Evolutionary conservation across 2,329 filamentous ascomycete species (phyloP).

Genomic region (Botrytis elliptica): DNA sequence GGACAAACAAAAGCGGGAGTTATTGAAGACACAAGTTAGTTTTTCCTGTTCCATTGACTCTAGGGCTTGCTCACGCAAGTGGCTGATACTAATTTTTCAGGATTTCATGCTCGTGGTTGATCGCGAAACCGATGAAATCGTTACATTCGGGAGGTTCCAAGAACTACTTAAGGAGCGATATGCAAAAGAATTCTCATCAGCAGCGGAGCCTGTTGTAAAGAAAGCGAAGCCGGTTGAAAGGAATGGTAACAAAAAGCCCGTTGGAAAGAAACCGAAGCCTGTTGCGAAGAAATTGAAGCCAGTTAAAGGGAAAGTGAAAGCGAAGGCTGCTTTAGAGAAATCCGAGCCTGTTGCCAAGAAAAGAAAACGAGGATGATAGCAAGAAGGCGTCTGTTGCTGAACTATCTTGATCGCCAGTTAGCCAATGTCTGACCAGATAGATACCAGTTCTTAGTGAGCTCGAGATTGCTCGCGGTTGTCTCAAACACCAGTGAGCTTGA

Average conservation of each 20-base stretch:
- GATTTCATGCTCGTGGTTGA: constrained; percentile 5
- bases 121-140: not conserved
- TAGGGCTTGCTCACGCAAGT: too few species aligned
- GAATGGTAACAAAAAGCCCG: not conserved
- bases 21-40: not conserved
- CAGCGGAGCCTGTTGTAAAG: not conserved
- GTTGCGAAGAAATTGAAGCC: not conserved
- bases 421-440: not conserved
- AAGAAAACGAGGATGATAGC: not conserved
- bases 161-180: not conserved
- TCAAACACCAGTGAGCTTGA: not conserved
- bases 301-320: not conserved
- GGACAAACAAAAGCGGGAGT: not conserved
- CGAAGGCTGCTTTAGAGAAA: not conserved
- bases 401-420: not conserved
- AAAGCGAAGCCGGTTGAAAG: not conserved
- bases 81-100: not conserved
- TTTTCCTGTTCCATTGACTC: not conserved
- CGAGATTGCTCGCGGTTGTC: not conserved
- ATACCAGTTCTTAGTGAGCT: not conserved
- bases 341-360: not conserved
- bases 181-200: not conserved
- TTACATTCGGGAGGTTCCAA: not conserved
- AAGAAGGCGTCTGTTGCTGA: too few species aligned
- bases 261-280: not conserved